A percentile compares a stretch with the other conserved stretches of the same genome.
Evolutionary conservation across 257 asterid genomes (phyloP).

Genomic region (Solanum commersonii): DNA sequence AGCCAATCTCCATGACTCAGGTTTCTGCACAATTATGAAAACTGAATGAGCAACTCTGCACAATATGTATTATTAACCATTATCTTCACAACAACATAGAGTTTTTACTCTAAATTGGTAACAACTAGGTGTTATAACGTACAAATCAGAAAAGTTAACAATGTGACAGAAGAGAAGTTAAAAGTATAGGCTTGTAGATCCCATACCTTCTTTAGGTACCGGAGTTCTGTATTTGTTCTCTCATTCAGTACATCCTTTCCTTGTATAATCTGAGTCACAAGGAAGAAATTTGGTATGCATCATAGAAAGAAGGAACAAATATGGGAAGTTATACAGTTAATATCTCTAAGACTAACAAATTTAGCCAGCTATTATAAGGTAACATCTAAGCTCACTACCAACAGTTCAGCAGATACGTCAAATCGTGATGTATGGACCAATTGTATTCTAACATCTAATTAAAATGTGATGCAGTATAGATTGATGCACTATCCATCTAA

Average conservation of each 20-base stretch:
- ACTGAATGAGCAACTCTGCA: neutral
- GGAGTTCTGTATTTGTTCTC: constrained; percentile 69
- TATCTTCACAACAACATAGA: neutral
- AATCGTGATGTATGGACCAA: neutral
- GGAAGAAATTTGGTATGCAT: neutral
- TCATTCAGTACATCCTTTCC: constrained; percentile 86
- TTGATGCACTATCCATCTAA: neutral
- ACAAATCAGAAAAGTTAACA: neutral
- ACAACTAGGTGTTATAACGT: neutral
- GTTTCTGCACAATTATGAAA: constrained; percentile 42
- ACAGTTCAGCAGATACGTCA: neutral
- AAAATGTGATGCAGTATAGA: neutral
- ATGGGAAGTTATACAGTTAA: neutral
- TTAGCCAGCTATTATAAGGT: neutral
- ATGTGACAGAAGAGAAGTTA: neutral
- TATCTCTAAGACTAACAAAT: neutral
- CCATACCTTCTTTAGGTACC: constrained; percentile 75
- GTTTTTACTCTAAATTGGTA: neutral
- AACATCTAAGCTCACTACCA: neutral
- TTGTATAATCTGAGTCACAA: constrained; percentile 50
- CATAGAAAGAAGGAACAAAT: neutral
- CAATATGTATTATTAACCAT: neutral
- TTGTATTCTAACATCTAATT: neutral
- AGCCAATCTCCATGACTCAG: constrained; percentile 91
- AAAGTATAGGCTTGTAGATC: neutral